Evolutionary conservation across 139 green algal genomes (phyloP).

Genomic region (Tetraselmis chui): DNA sequence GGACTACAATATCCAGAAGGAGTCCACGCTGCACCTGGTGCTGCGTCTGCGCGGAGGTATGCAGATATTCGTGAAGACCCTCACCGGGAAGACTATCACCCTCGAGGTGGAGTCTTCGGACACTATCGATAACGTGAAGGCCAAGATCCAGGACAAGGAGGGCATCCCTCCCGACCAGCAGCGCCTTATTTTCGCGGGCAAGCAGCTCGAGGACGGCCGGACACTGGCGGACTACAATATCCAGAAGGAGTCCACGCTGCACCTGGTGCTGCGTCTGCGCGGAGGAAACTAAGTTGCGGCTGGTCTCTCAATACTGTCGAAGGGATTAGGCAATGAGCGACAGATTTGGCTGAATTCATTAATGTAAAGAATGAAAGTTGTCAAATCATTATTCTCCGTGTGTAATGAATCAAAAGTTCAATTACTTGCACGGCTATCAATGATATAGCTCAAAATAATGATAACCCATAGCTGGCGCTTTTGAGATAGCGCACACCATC

Average conservation of each 20-base stretch:
- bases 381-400: not conserved
- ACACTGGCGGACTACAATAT: not conserved
- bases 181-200: too few species aligned
- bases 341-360: too few species aligned
- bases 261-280: not conserved
- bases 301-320: not conserved
- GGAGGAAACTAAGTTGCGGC: not conserved
- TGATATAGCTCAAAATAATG: too few species aligned
- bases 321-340: too few species aligned
- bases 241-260: not conserved
- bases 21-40: constrained; percentile 66
- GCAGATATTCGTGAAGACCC: constrained; percentile 5
- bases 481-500: not conserved
- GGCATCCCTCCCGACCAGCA: too few species aligned
- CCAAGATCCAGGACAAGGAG: constrained; percentile 73
- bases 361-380: not conserved
- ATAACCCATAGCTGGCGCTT: too few species aligned
- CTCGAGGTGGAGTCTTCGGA: not conserved
- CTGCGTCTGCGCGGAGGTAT: constrained; percentile 32
- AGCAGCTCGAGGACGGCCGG: too few species aligned
- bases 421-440: too few species aligned
- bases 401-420: not conserved
- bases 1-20: constrained; percentile 98
- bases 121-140: constrained; percentile 27
- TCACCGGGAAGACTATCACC: not conserved